A percentile compares a stretch with the other conserved stretches of the same genome.
phyloP scores from a whole-genome alignment of 208 protist genomes.

The Leishmania major region DNA sequence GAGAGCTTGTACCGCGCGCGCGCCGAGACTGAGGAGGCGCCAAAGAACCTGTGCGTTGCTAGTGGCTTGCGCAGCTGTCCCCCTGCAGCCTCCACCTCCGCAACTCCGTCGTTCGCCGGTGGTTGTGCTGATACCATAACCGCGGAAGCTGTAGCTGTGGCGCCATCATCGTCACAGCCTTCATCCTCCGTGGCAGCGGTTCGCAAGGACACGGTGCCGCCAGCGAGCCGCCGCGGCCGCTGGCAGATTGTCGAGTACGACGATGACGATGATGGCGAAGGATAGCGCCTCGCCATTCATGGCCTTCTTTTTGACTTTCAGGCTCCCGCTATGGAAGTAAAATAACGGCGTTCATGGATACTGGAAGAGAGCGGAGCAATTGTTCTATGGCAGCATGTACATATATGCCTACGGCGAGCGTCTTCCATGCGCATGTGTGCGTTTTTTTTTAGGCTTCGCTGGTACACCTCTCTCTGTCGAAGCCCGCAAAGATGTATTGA shows the following conservation, averaged over 20 bases:
- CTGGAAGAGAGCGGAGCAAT: neutral
- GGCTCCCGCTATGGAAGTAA: neutral
- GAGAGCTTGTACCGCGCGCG: conserved; percentile 17
- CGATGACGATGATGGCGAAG: conserved; percentile 40
- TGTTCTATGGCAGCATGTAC: neutral
- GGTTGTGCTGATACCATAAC: neutral
- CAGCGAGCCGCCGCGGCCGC: conserved; percentile 36
- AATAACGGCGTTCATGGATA: neutral
- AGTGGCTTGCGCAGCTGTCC: neutral
- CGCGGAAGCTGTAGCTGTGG: neutral
- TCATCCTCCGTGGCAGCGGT: neutral
- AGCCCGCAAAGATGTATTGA: neutral
- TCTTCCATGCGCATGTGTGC: neutral
- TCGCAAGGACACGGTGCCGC: conserved; percentile 31
- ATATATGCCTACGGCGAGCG: neutral
- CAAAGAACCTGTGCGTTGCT: neutral
- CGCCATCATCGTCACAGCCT: neutral
- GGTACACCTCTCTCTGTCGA: neutral
- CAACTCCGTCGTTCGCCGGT: neutral
- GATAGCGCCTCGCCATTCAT: neutral
- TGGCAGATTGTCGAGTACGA: conserved; percentile 88
- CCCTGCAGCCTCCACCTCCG: neutral
- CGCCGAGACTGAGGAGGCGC: neutral
- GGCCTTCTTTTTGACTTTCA: neutral
- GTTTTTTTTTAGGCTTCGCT: neutral